Conservation (phyloP, 805 yeast species). For the Candida mattraensis region DNA sequence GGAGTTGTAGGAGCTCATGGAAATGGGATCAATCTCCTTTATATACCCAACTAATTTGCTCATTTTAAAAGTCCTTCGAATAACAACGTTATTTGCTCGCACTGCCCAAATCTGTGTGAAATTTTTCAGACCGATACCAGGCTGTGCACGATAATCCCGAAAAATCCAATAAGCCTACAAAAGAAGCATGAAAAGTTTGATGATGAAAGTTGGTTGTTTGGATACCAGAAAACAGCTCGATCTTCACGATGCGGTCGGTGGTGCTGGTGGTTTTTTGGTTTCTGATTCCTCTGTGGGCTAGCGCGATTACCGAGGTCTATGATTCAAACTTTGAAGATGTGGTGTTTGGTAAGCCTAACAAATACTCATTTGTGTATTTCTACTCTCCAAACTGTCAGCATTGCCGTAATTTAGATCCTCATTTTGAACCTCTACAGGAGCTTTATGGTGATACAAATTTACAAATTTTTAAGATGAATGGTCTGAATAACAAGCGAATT, state of each 20-base stretch:
- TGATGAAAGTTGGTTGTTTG: too few relatives aligned
- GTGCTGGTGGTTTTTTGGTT: not conserved
- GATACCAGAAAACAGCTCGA: too few relatives aligned
- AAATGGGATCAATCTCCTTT: too few relatives aligned
- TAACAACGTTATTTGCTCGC: too few relatives aligned
- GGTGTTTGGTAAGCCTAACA: constrained; percentile 27
- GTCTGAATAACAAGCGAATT: constrained; percentile 34
- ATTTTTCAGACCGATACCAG: too few relatives aligned
- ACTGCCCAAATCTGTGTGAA: too few relatives aligned
- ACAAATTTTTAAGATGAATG: constrained; percentile 38
- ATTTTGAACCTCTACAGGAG: constrained; percentile 42
- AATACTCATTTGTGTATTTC: constrained; percentile 46
- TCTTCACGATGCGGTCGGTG: constrained; percentile 1
- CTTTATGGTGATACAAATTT: constrained; percentile 41
- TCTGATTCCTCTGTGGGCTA: constrained; percentile 1
- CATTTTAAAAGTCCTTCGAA: too few relatives aligned
- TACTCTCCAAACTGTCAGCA: constrained; percentile 45
- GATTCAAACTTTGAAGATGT: constrained; percentile 26
- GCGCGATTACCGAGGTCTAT: constrained; percentile 17
- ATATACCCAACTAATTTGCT: too few relatives aligned
- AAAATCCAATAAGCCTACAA: too few relatives aligned
- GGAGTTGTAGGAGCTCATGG: too few relatives aligned
- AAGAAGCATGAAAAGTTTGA: too few relatives aligned
- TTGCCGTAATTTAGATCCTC: constrained; percentile 48
- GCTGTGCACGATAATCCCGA: too few relatives aligned